Evolutionary conservation across 2,329 filamentous ascomycete genomes (phyloP).

Genomic region (Penicillium rolfsii): DNA sequence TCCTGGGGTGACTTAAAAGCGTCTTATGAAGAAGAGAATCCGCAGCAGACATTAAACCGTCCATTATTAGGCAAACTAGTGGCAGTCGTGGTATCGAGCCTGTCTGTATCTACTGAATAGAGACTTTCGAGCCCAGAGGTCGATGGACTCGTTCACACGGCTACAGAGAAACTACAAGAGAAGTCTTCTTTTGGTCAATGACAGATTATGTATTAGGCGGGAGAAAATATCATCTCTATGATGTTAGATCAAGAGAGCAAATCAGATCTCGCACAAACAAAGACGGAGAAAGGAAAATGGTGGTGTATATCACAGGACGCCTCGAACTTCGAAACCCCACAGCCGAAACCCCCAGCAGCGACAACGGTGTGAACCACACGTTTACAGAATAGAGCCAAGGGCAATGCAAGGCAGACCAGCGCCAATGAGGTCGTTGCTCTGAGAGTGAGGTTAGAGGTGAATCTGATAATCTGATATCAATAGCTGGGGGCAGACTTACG

Average conservation of each 20-base stretch:
- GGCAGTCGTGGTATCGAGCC: too few relatives aligned
- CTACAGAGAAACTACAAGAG: too few relatives aligned
- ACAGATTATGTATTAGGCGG: slow-evolving; percentile 25
- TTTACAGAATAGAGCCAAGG: slow-evolving; percentile 45
- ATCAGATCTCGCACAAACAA: slow-evolving; percentile 18
- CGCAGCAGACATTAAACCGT: too few relatives aligned
- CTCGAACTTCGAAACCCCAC: slow-evolving; percentile 13
- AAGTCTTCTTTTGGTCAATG: neutral
- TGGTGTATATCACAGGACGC: slow-evolving; percentile 20
- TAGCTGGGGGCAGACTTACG: slow-evolving; percentile 24
- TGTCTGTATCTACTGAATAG: too few relatives aligned
- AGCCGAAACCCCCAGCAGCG: neutral
- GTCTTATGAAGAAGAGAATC: too few relatives aligned
- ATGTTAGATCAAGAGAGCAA: slow-evolving; percentile 7
- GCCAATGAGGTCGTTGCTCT: slow-evolving; percentile 41
- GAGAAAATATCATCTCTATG: slow-evolving; percentile 16
- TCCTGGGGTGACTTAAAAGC: too few relatives aligned
- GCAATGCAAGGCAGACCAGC: slow-evolving; percentile 45
- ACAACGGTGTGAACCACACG: neutral
- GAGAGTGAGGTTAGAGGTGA: slow-evolving; percentile 11
- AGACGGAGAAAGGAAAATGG: slow-evolving; percentile 19
- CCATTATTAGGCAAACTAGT: too few relatives aligned
- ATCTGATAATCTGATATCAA: accelerated
- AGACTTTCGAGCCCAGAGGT: too few relatives aligned
- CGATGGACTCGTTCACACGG: too few relatives aligned